Evolutionary conservation across 75 land plant species (phyloP).

Genomic region (Larix kaempferi): DNA sequence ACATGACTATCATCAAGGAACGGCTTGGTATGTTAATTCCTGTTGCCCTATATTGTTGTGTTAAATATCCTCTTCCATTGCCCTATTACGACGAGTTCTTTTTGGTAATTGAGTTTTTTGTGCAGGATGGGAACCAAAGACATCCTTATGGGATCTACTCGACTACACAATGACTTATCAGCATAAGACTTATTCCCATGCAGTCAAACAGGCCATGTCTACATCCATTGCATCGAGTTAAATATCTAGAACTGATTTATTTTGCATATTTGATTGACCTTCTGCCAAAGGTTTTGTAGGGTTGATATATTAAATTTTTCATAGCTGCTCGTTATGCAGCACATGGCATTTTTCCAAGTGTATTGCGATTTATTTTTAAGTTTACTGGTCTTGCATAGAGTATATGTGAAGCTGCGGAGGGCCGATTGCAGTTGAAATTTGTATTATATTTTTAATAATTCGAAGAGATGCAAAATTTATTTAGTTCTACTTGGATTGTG

Average conservation of each 20-base stretch:
- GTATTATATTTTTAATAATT: too few relatives aligned
- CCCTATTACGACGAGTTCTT: neutral
- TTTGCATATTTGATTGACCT: too few relatives aligned
- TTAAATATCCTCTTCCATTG: neutral
- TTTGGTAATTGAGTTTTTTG: neutral
- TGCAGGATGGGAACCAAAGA: constrained; percentile 94
- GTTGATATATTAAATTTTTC: too few relatives aligned
- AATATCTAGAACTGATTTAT: neutral
- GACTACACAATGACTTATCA: constrained; percentile 91
- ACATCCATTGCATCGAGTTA: constrained; percentile 44
- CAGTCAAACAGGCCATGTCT: constrained; percentile 67
- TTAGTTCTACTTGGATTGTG: too few relatives aligned
- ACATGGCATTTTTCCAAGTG: too few relatives aligned
- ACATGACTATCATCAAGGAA: constrained; percentile 93
- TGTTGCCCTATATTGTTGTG: neutral
- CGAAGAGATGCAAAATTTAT: too few relatives aligned
- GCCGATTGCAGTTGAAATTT: too few relatives aligned
- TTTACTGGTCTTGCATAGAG: too few relatives aligned
- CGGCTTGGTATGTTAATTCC: constrained; percentile 68
- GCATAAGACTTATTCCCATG: constrained; percentile 86
- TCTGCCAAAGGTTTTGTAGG: too few relatives aligned
- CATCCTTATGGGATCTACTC: constrained; percentile 83
- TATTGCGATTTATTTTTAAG: too few relatives aligned
- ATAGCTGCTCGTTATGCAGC: too few relatives aligned
- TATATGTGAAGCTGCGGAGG: too few relatives aligned